Evolutionary conservation across 345 rosid genomes (phyloP).

Genomic region (Syzygium aqueum): DNA sequence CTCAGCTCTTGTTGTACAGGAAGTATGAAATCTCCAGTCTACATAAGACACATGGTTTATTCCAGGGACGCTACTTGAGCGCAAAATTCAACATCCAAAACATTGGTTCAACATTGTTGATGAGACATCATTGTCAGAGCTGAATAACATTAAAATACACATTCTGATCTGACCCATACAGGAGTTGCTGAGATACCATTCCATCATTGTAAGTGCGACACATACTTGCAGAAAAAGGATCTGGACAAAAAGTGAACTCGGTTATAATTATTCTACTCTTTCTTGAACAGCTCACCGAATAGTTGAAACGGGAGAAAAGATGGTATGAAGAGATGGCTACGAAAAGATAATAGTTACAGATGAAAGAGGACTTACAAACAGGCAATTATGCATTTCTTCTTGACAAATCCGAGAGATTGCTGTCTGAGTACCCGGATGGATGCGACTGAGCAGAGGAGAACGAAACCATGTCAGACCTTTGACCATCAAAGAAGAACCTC

Average conservation of each 20-base stretch:
- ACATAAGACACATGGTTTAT: neutral
- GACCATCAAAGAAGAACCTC: constrained; percentile 1
- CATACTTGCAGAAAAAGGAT: neutral
- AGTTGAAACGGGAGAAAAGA: neutral
- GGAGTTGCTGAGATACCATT: neutral
- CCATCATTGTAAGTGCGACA: neutral
- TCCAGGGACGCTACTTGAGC: neutral
- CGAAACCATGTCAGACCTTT: neutral
- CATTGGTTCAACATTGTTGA: neutral
- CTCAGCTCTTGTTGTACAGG: neutral
- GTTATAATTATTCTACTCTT: neutral
- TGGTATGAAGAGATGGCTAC: neutral
- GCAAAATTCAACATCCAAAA: neutral
- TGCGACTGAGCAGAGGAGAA: constrained; percentile 1
- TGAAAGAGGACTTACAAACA: neutral
- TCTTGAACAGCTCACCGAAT: neutral
- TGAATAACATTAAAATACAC: neutral
- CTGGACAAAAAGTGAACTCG: neutral
- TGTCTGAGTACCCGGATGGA: neutral
- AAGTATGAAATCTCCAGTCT: neutral
- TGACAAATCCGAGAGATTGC: neutral
- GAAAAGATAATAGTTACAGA: neutral
- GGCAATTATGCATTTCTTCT: neutral
- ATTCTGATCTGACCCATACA: neutral
- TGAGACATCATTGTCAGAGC: neutral